Evolutionary conservation across 2,329 filamentous ascomycete species (phyloP).

Genomic region (Polytolypa hystricis): DNA sequence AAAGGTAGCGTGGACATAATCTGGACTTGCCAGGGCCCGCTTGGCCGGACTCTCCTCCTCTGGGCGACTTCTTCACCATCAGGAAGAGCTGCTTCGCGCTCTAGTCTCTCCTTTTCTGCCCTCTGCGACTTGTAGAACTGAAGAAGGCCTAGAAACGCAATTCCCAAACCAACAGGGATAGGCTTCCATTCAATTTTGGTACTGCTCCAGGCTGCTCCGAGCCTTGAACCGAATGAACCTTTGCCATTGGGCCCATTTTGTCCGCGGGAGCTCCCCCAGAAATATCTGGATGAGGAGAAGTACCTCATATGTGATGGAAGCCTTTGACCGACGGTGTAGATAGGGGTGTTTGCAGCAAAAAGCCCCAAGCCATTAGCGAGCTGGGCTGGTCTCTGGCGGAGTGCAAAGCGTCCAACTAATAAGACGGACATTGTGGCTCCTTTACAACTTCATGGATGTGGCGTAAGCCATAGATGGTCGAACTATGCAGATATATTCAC

Average conservation of each 20-base stretch:
- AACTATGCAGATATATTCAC: no score
- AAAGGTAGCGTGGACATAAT: constrained; percentile 88
- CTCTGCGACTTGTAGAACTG: constrained; percentile 68
- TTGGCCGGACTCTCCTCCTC: constrained; percentile 58
- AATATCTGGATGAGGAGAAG: constrained; percentile 32
- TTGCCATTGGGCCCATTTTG: constrained; percentile 25
- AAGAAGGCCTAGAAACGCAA: constrained; percentile 70
- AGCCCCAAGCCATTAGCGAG: background rate
- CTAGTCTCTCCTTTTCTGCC: constrained; percentile 36
- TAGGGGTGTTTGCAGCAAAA: background rate
- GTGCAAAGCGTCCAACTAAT: constrained; percentile 3
- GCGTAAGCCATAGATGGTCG: no score
- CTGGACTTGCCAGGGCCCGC: constrained; percentile 85
- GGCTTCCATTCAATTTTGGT: constrained; percentile 78
- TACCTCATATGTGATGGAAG: constrained; percentile 8
- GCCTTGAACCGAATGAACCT: constrained; percentile 46
- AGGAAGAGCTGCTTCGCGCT: constrained; percentile 38
- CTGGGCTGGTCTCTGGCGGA: constrained; percentile 3
- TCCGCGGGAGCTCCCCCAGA: constrained; percentile 27
- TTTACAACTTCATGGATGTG: background rate
- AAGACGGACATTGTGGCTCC: constrained; percentile 5
- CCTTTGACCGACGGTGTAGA: constrained; percentile 7
- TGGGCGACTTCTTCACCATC: constrained; percentile 34
- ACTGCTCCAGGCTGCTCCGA: constrained; percentile 47
- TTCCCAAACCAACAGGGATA: constrained; percentile 75